A percentile compares a stretch with the other conserved stretches of the same genome.
Evolutionary conservation across 768 basidiomycete genomes (phyloP).

Genomic region (Serendipita indica): DNA sequence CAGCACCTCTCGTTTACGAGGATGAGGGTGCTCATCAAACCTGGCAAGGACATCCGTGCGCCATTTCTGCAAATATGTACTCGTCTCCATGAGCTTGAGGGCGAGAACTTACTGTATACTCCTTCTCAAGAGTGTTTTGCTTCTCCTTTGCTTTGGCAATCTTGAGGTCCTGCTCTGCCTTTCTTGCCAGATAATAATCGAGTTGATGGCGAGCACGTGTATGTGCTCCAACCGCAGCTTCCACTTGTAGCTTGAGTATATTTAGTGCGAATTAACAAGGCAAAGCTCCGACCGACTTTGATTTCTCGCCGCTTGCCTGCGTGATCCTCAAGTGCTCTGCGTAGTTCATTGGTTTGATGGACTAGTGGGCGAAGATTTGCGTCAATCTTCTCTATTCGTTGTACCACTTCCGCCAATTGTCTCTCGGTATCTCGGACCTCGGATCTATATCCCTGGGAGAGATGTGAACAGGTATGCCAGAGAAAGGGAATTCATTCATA

Average conservation of each 20-base stretch:
- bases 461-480: too few species aligned
- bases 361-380: constrained; percentile 31
- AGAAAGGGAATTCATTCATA: neutral
- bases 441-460: too few species aligned
- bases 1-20: constrained; percentile 41
- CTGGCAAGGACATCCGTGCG: constrained; percentile 45
- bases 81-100: neutral
- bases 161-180: constrained; percentile 33
- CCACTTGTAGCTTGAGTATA: constrained; percentile 36
- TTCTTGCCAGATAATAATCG: constrained; percentile 37
- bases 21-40: constrained; percentile 42
- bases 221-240: constrained; percentile 34
- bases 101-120: constrained; percentile 38
- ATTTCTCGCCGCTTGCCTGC: constrained; percentile 30
- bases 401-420: constrained; percentile 36
- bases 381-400: constrained; percentile 35
- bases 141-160: constrained; percentile 32
- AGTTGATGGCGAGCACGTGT: constrained; percentile 35
- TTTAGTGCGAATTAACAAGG: neutral
- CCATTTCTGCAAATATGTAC: constrained; percentile 36
- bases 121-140: constrained; percentile 38
- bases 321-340: constrained; percentile 36
- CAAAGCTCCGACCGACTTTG: constrained; percentile 25
- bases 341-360: constrained; percentile 31
- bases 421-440: too few species aligned